Evolutionary conservation across 495 filamentous ascomycete species (phyloP), one percentile per base, ranked within the genome.

Genomic region (Polyplosphaeria fusca): DNA sequence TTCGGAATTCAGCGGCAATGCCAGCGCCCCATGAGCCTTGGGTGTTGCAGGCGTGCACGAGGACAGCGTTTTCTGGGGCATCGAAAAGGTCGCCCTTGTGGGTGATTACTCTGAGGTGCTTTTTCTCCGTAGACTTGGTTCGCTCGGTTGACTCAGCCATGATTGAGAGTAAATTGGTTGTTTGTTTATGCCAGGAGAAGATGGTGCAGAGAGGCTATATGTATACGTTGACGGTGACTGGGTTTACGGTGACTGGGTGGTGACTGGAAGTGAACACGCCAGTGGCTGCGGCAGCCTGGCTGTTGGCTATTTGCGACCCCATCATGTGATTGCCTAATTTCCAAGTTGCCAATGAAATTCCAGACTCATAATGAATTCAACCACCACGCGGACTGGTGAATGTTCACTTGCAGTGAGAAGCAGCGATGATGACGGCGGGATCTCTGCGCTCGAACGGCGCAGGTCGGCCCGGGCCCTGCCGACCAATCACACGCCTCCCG

Each of bases 41-140:
- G 41, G 63, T 67, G 43, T 74, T 74, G 61, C 71, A 74, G 7
- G 71, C 71, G 61, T 74, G 72, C 51, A 74, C 67, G 13, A 74
- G 39, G 11, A 74, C 41, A 11, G 65, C 61, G 45, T 68, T 57
- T 13, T 69, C 65, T 1, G 70, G 68, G 25, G 67, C 69, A 32
- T 42, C 19, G 65, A 74, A 73, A 42, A 74, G 61, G 63, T 71
- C 68, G 59, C 71, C 71, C 4, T 30, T 55, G 44, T 53, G 49
- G 28, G 67, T 42, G 35, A 54, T 58, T 18, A 67, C 54, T 4
- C 35, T 56, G 37, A 65, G 58, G 19, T 25, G 44, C n/a, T 25
- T 32, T 13, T 44, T 26, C 14, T 25, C 20, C 19, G 24, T 13
- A 13, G 38, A 19, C 32, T 39, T 35, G 30, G 30, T 35, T 35